Evolutionary conservation across 306 rosid species (phyloP), one percentile per base, ranked within the genome.

Genomic region (Quercus aquifolioides): DNA sequence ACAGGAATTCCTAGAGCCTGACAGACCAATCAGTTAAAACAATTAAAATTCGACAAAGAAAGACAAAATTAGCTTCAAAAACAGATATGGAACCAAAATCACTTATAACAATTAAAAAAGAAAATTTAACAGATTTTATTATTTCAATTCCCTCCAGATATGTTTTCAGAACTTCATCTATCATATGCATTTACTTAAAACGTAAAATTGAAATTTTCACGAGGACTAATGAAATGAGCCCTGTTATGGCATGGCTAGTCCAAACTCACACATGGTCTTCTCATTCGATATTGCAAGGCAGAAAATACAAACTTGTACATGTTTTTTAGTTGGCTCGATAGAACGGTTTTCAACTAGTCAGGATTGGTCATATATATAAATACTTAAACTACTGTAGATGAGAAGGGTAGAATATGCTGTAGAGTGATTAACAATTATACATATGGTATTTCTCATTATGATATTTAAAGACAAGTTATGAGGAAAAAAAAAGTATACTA

Each of bases 1-100:
- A 91, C 93, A 68, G 96, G 96, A 89, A 95, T 91, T 12, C 97
- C 94, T 46, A 95, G 98, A 76, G 99, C 97, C 99, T 95, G 91
- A 55, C 76, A 85, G 71, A 76, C 68, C 74, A 73, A 49, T 49
- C 54, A 49, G 15, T 12, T 12, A 49, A 10, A 49, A 49, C 15
- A 49, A 49, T 33, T 19, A 35, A 35, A 35, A 35, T 54, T 17
- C n/a, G 17, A 59, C 5, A 15, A 55, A 68, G 25, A 60, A 73
- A 56, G 49, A 71, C 46, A 82, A 59, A 73, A 35, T 35, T 68
- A 19, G 8, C 10, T 30, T 46, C 25, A 64, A 20, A n/a, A 49
- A 71, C 33, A 75, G 54, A 33, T 49, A 52, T 80, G 49, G 70
- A 63, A 41, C 63, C 74, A 12, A 63, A 38, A 68, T 23, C 60